Conservation (phyloP, 768 basidiomycete species). For the Boletus patriciae region DNA sequence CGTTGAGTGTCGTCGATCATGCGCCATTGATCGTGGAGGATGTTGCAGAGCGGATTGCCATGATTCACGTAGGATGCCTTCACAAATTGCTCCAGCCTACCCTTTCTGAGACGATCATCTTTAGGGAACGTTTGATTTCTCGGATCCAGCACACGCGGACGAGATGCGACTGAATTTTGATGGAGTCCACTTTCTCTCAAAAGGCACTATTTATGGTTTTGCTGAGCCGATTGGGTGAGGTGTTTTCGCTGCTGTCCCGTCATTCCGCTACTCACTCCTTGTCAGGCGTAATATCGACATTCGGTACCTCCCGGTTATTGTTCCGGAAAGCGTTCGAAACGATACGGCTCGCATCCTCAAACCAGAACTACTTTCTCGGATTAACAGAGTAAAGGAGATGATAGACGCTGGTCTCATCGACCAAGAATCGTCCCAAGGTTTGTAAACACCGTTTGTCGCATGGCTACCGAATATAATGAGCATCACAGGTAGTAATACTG, state of each 20-base stretch:
- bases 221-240: slow-evolving; percentile 63
- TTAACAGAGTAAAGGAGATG: slow-evolving; percentile 57
- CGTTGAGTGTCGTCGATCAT: slow-evolving; percentile 68
- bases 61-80: slow-evolving; percentile 60
- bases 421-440: slow-evolving; percentile 43
- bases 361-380: slow-evolving; percentile 58
- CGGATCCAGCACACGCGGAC: slow-evolving; percentile 48
- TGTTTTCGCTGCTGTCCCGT: background rate
- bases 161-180: slow-evolving; percentile 72
- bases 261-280: background rate
- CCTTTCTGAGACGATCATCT: background rate
- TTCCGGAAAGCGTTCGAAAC: slow-evolving; percentile 55
- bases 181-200: slow-evolving; percentile 70
- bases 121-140: slow-evolving; percentile 74
- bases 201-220: slow-evolving; percentile 77
- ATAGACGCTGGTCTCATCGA: slow-evolving; percentile 67
- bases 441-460: slow-evolving; percentile 1
- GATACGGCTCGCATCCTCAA: slow-evolving; percentile 58
- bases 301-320: slow-evolving; percentile 62
- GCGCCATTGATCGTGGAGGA: slow-evolving; percentile 39
- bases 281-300: slow-evolving; percentile 61
- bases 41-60: slow-evolving; percentile 48
- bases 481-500: slow-evolving; percentile 42
- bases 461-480: background rate
- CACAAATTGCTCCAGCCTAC: slow-evolving; percentile 1